phyloP scores from a whole-genome alignment of 768 basidiomycete genomes.

The Boletus reticulatus region DNA sequence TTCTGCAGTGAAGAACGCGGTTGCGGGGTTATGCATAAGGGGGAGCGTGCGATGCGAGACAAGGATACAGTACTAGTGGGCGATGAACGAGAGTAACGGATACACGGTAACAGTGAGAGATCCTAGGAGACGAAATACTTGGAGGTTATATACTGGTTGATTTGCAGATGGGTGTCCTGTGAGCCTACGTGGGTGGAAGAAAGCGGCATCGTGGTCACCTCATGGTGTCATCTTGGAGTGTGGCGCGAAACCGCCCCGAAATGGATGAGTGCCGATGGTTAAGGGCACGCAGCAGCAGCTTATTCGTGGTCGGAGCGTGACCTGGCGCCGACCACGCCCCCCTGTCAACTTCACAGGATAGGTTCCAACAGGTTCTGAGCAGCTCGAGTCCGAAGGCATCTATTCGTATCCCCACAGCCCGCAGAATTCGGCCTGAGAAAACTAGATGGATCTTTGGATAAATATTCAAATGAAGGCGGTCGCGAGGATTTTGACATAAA shows the following conservation, averaged over 20 bases:
- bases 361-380: constrained; percentile 9
- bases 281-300: constrained; percentile 27
- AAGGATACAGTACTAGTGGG: not conserved
- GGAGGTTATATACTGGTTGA: constrained; percentile 33
- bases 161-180: constrained; percentile 25
- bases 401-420: constrained; percentile 28
- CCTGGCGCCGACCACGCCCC: constrained; percentile 12
- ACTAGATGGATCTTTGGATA: constrained; percentile 16
- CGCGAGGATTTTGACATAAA: constrained; percentile 22
- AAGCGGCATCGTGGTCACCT: constrained; percentile 34
- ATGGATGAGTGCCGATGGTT: constrained; percentile 25
- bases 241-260: constrained; percentile 32
- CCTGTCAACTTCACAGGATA: constrained; percentile 22
- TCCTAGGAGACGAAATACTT: constrained; percentile 10
- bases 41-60: constrained; percentile 2
- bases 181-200: constrained; percentile 25
- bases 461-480: constrained; percentile 13
- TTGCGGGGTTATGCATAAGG: constrained; percentile 31
- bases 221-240: constrained; percentile 31
- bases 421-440: constrained; percentile 22
- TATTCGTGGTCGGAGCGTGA: constrained; percentile 16
- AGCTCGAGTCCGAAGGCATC: constrained; percentile 19
- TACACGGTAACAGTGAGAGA: constrained; percentile 16
- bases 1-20: constrained; percentile 35
- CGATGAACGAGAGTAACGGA: constrained; percentile 18